A percentile compares a stretch with the other conserved stretches of the same genome.
These are phyloP conservation scores for Alnus rubra DNA, from an alignment of 306 rosid species.

Conservation along the genomic window DNA sequence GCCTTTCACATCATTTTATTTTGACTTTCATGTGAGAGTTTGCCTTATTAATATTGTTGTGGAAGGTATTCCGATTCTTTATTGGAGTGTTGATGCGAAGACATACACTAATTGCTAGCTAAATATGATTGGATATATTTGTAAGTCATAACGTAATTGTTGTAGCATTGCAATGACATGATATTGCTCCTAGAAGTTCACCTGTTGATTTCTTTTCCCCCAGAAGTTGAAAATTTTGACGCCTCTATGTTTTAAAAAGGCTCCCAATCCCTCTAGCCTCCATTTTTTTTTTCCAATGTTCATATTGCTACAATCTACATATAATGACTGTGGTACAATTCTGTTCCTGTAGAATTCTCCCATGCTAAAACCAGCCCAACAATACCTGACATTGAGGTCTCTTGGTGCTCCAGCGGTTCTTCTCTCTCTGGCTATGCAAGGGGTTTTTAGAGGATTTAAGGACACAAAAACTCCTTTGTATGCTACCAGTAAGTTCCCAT, in stretches of 20 bases:
- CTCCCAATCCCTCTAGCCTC: background rate
- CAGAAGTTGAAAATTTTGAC: background rate
- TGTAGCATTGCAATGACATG: background rate
- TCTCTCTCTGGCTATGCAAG: conserved; percentile 95
- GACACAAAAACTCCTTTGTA: conserved; percentile 91
- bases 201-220: background rate
- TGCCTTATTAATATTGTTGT: background rate
- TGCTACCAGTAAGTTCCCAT: conserved; percentile 60
- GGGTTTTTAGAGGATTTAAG: conserved; percentile 91
- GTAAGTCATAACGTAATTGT: background rate
- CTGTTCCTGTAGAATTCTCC: conserved; percentile 63
- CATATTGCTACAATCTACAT: background rate
- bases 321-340: background rate
- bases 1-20: background rate
- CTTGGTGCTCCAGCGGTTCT: conserved; percentile 99
- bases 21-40: background rate
- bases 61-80: background rate
- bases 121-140: background rate
- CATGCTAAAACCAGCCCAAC: conserved; percentile 74
- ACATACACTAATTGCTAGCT: background rate
- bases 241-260: background rate
- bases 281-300: conserved; percentile 18
- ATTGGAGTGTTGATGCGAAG: background rate
- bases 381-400: conserved; percentile 76
- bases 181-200: background rate